Evolutionary conservation across 345 rosid species (phyloP).

Genomic region (Gossypium herbaceum): DNA sequence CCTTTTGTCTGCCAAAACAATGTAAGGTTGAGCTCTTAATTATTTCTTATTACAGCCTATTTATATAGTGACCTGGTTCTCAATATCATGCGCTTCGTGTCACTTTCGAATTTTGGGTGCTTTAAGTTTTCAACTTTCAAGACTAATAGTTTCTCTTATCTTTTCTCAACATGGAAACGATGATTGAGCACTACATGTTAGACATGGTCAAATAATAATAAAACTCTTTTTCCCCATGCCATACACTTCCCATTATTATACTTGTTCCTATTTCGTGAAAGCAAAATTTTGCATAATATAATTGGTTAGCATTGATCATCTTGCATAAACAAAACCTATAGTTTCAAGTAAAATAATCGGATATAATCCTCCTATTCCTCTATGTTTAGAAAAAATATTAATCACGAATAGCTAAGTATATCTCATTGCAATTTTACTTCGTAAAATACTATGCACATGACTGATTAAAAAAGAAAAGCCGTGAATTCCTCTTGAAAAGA

Average conservation of each 20-base stretch:
- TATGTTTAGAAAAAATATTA: neutral
- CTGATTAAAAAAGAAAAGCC: neutral
- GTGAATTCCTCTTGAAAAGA: neutral
- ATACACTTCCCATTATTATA: conserved; percentile 1
- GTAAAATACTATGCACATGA: neutral
- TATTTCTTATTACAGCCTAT: neutral
- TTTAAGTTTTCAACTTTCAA: neutral
- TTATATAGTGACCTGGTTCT: neutral
- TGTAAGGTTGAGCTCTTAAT: neutral
- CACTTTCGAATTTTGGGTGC: neutral
- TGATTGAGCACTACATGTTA: neutral
- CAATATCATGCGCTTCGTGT: neutral
- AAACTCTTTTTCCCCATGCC: neutral
- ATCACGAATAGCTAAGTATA: neutral
- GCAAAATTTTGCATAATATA: neutral
- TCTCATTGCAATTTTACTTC: neutral
- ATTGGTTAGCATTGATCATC: neutral
- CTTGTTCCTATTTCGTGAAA: conserved; percentile 5
- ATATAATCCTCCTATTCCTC: neutral
- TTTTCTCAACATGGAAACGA: neutral
- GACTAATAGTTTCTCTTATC: neutral
- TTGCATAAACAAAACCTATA: neutral
- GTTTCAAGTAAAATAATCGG: neutral
- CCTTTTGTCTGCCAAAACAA: neutral
- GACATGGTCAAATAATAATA: conserved; percentile 1